Evolutionary conservation across 768 basidiomycete species (phyloP).

Genomic region (Sarcodon sp.): DNA sequence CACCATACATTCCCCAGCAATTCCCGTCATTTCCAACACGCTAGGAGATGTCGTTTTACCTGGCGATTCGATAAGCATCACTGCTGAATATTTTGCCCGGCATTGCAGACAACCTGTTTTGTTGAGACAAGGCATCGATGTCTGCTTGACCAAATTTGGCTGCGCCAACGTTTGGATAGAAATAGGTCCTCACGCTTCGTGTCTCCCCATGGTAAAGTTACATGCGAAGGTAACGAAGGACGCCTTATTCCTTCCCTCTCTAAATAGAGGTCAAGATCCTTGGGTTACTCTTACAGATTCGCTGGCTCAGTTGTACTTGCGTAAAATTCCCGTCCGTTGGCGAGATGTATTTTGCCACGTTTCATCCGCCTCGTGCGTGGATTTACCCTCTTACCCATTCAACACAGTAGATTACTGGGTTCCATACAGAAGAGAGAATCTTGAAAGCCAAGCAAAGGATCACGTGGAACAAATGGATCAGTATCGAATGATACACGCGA

Average conservation of each 20-base stretch:
- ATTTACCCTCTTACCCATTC: conserved; percentile 56
- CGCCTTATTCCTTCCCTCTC: conserved; percentile 31
- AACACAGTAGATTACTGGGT: conserved; percentile 44
- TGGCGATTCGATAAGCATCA: conserved; percentile 36
- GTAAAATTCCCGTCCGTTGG: conserved; percentile 35
- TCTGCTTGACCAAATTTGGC: conserved; percentile 19
- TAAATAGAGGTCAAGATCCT: conserved; percentile 29
- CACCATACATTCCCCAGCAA: conserved; percentile 29
- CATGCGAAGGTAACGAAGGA: conserved; percentile 19
- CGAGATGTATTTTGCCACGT: conserved; percentile 36
- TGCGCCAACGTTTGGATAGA: conserved; percentile 44
- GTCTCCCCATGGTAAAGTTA: conserved; percentile 37
- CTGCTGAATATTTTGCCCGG: conserved; percentile 37
- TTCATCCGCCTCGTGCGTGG: conserved; percentile 19
- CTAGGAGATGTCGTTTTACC: conserved; percentile 36
- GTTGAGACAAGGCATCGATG: conserved; percentile 37
- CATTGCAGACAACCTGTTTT: conserved; percentile 48
- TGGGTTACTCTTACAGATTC: conserved; percentile 32
- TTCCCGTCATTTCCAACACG: conserved; percentile 55
- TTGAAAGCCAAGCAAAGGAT: too few species aligned
- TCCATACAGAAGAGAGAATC: conserved; percentile 15
- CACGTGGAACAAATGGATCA: background rate
- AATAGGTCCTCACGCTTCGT: conserved; percentile 48
- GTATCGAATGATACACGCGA: background rate
- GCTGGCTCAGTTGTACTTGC: conserved; percentile 35